Evolutionary conservation across 352 stramenopile species (phyloP), one percentile per base, ranked within the genome.

Genomic region (Pythium biforme): DNA sequence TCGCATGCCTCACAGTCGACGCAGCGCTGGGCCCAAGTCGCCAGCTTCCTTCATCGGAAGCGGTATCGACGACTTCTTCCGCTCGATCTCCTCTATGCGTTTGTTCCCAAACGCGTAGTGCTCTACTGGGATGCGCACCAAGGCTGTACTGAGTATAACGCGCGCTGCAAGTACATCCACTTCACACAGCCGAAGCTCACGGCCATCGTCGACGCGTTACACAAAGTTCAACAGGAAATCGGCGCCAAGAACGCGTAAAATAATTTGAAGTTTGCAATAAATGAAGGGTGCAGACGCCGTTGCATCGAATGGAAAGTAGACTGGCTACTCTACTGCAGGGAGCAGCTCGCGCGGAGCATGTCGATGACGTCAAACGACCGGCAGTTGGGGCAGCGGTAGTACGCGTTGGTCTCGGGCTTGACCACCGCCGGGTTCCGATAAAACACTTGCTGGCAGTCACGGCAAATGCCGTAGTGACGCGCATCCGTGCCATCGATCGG

Each of bases 321-420:
- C n/a, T n/a, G 33, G 4, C 34, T 25, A 52, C 31, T 48, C 33
- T 85, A 89, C 59, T 88, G 76, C 14, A 92, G 14, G 6, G 62
- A 62, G 55, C 83, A 92, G 52, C 81, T 90, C 22, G 64, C 71
- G 4, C 78, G 76, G 11, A 86, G 40, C 46, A 89, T 74, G 3
- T 77, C 64, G 27, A 83, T 55, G 34, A 79, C 79, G 61, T 90
- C 75, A 27, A 69, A 75, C 6, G 62, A 65, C 29, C 79, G 74
- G 58, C 83, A 92, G 50, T 71, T 65, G 22, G 79, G 61, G 60
- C 83, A 92, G 46, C 83, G 77, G 58, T 88, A 89, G 76, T 80
- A 92, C 4, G 68, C 81, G 47, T 79, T 86, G 4, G 83, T 90
- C 31, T 88, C 79, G 0, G 83, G 81, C 1, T 72, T 76, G 17